Evolutionary conservation across 495 filamentous ascomycete species (phyloP).

Genomic region (Neurospora sp.): DNA sequence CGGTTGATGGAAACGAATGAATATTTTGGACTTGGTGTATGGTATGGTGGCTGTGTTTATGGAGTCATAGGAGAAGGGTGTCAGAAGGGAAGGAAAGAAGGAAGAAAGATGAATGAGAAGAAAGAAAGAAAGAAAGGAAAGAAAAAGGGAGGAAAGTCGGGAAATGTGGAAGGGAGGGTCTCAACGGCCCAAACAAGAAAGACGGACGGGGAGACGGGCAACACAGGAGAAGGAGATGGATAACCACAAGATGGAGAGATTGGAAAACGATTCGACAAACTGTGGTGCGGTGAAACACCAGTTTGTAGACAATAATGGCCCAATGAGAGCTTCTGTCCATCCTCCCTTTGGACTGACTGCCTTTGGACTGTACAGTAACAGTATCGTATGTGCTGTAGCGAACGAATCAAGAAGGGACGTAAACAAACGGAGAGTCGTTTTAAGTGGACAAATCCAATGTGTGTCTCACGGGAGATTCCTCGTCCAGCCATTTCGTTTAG

Average conservation of each 20-base stretch:
- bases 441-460: neutral
- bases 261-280: neutral
- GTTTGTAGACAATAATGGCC: neutral
- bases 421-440: neutral
- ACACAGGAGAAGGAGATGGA: neutral
- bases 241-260: neutral
- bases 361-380: neutral
- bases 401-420: neutral
- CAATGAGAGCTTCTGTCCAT: neutral
- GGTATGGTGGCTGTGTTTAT: neutral
- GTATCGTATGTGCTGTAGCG: neutral
- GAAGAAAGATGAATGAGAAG: neutral
- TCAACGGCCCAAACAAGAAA: no score
- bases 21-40: neutral
- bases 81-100: neutral
- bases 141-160: neutral
- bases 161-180: neutral
- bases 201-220: neutral
- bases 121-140: neutral
- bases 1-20: neutral
- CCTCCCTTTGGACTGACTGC: neutral
- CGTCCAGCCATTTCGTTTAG: neutral
- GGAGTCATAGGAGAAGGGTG: neutral
- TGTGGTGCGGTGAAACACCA: neutral
- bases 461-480: neutral